These are phyloP conservation scores for Arxiozyma heterogenica DNA, from an alignment of 1,139 yeast species.

Conservation along the genomic window DNA sequence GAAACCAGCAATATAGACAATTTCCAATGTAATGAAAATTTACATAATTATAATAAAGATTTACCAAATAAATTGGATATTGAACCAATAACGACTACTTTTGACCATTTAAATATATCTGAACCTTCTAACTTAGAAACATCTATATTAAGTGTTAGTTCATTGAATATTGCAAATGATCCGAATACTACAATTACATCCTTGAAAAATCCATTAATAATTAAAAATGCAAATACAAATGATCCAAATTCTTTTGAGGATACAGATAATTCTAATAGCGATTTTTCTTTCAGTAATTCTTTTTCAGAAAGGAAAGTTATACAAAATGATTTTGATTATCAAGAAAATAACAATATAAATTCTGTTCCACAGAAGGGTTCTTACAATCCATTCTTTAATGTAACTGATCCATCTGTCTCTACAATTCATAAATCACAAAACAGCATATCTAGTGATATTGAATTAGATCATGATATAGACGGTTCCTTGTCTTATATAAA, in stretches of 20 bases:
- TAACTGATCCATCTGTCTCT: not conserved
- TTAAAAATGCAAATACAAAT: not conserved
- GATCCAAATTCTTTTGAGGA: not conserved
- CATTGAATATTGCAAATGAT: constrained; percentile 7
- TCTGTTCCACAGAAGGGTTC: not conserved
- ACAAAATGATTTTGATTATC: not conserved
- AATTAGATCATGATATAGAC: not conserved
- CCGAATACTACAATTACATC: not conserved
- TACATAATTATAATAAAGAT: not conserved
- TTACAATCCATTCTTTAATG: not conserved
- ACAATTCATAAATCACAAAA: not conserved
- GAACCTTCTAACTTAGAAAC: constrained; percentile 6
- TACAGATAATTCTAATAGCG: constrained; percentile 7
- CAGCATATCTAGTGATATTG: not conserved
- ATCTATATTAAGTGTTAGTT: constrained; percentile 12
- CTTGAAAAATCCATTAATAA: not conserved
- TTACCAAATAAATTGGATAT: not conserved
- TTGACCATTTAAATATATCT: not conserved
- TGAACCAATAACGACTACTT: not conserved
- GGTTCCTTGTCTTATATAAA: not conserved
- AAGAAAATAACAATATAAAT: not conserved
- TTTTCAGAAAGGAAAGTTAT: constrained; percentile 2
- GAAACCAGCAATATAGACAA: not conserved
- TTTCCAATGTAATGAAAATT: not conserved
- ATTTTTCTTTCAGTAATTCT: constrained; percentile 20